Evolutionary conservation across 2,329 filamentous ascomycete species (phyloP).

Genomic region (Aspergillus ustus): DNA sequence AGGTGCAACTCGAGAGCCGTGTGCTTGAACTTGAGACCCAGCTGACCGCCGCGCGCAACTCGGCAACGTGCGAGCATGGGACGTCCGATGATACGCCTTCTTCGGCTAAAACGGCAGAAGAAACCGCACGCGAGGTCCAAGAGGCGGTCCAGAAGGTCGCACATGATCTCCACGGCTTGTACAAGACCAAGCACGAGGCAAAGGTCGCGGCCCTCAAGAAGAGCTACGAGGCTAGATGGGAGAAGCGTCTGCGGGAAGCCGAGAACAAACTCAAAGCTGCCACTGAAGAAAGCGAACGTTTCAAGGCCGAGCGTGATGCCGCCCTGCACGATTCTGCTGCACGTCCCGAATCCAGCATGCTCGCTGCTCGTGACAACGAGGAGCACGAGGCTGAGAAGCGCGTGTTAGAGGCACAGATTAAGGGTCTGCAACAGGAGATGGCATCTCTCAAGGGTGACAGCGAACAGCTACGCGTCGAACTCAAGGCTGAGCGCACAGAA

Average conservation of each 20-base stretch:
- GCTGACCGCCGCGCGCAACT: slow-evolving; percentile 47
- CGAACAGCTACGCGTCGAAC: slow-evolving; percentile 62
- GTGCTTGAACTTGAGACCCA: slow-evolving; percentile 53
- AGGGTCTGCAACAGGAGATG: slow-evolving; percentile 75
- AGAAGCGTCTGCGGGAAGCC: slow-evolving; percentile 82
- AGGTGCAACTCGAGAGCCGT: slow-evolving; percentile 50
- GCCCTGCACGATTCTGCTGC: slow-evolving; percentile 66
- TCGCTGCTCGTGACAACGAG: slow-evolving; percentile 56
- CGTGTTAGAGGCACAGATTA: slow-evolving; percentile 73
- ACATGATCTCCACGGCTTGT: slow-evolving; percentile 87
- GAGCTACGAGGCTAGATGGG: slow-evolving; percentile 82
- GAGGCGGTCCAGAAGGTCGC: slow-evolving; percentile 87
- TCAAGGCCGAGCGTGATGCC: slow-evolving; percentile 68
- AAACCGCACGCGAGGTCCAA: slow-evolving; percentile 72
- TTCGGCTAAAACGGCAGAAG: slow-evolving; percentile 47
- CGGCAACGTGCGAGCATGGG: slow-evolving; percentile 30
- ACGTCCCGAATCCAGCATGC: slow-evolving; percentile 50
- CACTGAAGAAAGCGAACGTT: slow-evolving; percentile 73
- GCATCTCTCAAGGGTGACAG: slow-evolving; percentile 72
- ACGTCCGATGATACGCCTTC: slow-evolving; percentile 37
- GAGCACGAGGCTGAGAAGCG: slow-evolving; percentile 69
- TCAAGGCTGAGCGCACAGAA: slow-evolving; percentile 57
- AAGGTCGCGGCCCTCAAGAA: slow-evolving; percentile 90
- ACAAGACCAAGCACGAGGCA: slow-evolving; percentile 96
- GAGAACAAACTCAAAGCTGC: slow-evolving; percentile 73